Evolutionary conservation across 1,284 basidiomycete genomes (phyloP).

Genomic region (Sanghuangporus sanghuang): DNA sequence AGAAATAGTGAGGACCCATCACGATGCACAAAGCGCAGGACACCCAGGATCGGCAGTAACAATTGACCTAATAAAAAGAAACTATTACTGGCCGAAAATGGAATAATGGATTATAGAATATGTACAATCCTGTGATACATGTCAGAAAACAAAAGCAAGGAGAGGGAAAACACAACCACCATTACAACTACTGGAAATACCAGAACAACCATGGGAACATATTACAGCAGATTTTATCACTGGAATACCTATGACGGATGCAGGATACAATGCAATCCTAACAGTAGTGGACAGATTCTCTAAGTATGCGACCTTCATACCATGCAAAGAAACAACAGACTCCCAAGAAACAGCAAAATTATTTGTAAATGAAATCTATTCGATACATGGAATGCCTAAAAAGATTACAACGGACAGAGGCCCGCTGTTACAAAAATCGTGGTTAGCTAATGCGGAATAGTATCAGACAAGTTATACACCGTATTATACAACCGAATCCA

Average conservation of each 20-base stretch:
- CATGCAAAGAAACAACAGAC: neutral
- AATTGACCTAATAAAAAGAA: neutral
- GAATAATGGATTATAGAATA: neutral
- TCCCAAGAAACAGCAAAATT: neutral
- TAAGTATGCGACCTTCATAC: neutral
- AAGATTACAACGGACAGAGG: too few species aligned
- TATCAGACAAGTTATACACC: too few species aligned
- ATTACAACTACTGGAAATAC: neutral
- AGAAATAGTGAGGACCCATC: neutral
- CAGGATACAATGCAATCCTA: neutral
- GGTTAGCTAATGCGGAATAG: too few species aligned
- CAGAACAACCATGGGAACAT: too few species aligned
- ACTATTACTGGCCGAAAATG: too few species aligned
- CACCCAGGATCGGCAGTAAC: neutral
- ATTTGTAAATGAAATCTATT: neutral
- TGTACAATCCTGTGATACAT: neutral
- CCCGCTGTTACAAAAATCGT: too few species aligned
- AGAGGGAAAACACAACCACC: neutral
- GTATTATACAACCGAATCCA: too few species aligned
- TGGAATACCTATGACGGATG: too few species aligned
- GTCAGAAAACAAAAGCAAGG: neutral
- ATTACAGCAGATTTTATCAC: too few species aligned
- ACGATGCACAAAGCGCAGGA: neutral
- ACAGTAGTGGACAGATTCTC: neutral
- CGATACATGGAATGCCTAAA: too few species aligned